phyloP scores from a whole-genome alignment of 2,329 filamentous ascomycete species.

The Grosmannia penicillata region DNA sequence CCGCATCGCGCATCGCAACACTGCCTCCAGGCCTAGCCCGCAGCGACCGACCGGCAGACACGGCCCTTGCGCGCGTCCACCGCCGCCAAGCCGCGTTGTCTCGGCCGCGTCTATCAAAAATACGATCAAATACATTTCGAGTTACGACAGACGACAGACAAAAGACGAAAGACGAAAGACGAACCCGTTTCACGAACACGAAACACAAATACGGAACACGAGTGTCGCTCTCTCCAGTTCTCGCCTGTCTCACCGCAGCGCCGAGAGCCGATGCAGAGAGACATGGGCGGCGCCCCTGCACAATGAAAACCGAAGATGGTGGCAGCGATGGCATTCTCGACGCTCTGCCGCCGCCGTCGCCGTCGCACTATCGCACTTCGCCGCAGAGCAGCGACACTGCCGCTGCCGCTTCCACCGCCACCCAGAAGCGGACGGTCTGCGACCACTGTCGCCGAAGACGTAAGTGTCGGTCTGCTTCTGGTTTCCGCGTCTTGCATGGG shows the following conservation, averaged over 20 bases:
- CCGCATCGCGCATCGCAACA: too few species aligned
- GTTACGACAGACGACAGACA: too few species aligned
- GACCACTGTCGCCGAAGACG: constrained; percentile 29
- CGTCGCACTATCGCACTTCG: background rate
- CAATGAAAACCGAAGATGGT: constrained; percentile 12
- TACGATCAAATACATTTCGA: too few species aligned
- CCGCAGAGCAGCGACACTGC: background rate
- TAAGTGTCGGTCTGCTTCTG: constrained; percentile 18
- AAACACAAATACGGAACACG: too few species aligned
- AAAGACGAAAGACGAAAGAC: too few species aligned
- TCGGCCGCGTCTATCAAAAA: too few species aligned
- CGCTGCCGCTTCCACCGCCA: background rate
- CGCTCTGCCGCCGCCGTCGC: constrained; percentile 6
- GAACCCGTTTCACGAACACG: background rate
- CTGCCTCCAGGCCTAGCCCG: too few species aligned
- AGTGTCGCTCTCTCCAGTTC: too few species aligned
- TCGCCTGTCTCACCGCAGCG: background rate
- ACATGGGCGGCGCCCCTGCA: constrained; percentile 7
- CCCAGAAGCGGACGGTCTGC: constrained; percentile 24
- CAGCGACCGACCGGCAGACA: too few species aligned
- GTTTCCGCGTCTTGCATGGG: background rate
- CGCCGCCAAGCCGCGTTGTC: too few species aligned
- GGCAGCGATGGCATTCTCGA: constrained; percentile 7
- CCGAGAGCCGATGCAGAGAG: background rate
- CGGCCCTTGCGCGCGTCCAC: too few species aligned